These are phyloP conservation scores for Aspergillus spinulosporus DNA, from an alignment of 2,329 filamentous ascomycete species.

Conservation along the genomic window DNA sequence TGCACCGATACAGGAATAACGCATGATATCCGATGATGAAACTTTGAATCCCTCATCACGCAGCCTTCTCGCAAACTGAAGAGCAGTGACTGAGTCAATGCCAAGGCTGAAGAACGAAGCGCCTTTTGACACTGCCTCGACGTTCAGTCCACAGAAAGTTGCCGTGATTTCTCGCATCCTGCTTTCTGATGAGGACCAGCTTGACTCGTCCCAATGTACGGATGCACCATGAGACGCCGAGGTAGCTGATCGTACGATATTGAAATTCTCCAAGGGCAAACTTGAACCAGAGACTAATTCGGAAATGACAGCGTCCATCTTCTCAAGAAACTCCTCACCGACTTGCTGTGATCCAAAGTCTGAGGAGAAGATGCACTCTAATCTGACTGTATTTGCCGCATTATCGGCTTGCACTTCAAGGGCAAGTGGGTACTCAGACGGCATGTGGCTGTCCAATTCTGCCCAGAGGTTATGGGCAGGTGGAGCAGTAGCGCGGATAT, in stretches of 20 bases:
- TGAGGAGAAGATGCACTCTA: slow-evolving; percentile 29
- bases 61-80: slow-evolving; percentile 34
- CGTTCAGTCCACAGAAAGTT: slow-evolving; percentile 27
- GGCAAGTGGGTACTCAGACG: slow-evolving; percentile 38
- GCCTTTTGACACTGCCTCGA: slow-evolving; percentile 27
- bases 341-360: slow-evolving; percentile 26
- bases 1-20: slow-evolving; percentile 33
- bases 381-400: slow-evolving; percentile 23
- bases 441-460: slow-evolving; percentile 37
- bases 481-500: slow-evolving; percentile 23
- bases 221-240: not conserved
- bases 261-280: slow-evolving; percentile 27
- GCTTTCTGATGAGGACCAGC: slow-evolving; percentile 27
- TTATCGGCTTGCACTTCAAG: slow-evolving; percentile 36
- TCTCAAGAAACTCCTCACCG: slow-evolving; percentile 33
- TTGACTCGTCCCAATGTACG: slow-evolving; percentile 21
- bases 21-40: slow-evolving; percentile 39
- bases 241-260: slow-evolving; percentile 17
- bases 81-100: slow-evolving; percentile 36
- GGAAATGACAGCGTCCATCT: slow-evolving; percentile 33
- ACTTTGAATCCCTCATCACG: slow-evolving; percentile 29
- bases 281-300: slow-evolving; percentile 28
- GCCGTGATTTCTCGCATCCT: slow-evolving; percentile 27
- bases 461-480: slow-evolving; percentile 27
- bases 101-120: slow-evolving; percentile 37